These are phyloP conservation scores for Caloboletus firmus DNA, from an alignment of 1,284 basidiomycete genomes.

Conservation along the genomic window DNA sequence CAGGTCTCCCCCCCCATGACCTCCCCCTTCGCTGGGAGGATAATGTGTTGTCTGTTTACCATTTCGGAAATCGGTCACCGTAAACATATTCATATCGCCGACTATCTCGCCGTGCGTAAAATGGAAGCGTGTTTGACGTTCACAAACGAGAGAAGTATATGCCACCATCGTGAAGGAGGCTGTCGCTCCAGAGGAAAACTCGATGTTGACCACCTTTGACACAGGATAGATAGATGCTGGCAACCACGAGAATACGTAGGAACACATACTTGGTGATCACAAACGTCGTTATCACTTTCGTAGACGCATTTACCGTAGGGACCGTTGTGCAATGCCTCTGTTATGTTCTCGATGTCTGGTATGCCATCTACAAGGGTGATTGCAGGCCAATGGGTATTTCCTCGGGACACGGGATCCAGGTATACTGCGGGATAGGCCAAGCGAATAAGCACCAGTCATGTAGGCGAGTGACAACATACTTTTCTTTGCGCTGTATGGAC, in stretches of 20 bases:
- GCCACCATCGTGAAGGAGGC: slow-evolving; percentile 85
- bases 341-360: slow-evolving; percentile 77
- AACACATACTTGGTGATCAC: slow-evolving; percentile 61
- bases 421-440: slow-evolving; percentile 54
- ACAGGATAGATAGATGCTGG: neutral
- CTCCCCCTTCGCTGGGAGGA: slow-evolving; percentile 62
- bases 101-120: slow-evolving; percentile 82
- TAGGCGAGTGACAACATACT: slow-evolving; percentile 44
- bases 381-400: slow-evolving; percentile 62
- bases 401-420: slow-evolving; percentile 60
- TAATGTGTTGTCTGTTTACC: slow-evolving; percentile 45
- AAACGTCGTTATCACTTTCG: slow-evolving; percentile 78
- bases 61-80: slow-evolving; percentile 76
- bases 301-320: slow-evolving; percentile 86
- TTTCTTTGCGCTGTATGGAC: slow-evolving; percentile 84
- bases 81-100: slow-evolving; percentile 76
- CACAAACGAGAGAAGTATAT: slow-evolving; percentile 67
- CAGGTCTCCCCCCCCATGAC: slow-evolving; percentile 80
- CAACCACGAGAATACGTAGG: neutral
- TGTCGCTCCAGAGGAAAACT: slow-evolving; percentile 75
- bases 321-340: slow-evolving; percentile 57
- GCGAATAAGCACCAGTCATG: slow-evolving; percentile 1
- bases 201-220: slow-evolving; percentile 70
- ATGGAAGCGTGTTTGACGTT: slow-evolving; percentile 75
- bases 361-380: slow-evolving; percentile 70